A percentile compares a stretch with the other conserved stretches of the same genome.
phyloP scores from a whole-genome alignment of 2,329 filamentous ascomycete genomes.

The Trichoderma atroviride region DNA sequence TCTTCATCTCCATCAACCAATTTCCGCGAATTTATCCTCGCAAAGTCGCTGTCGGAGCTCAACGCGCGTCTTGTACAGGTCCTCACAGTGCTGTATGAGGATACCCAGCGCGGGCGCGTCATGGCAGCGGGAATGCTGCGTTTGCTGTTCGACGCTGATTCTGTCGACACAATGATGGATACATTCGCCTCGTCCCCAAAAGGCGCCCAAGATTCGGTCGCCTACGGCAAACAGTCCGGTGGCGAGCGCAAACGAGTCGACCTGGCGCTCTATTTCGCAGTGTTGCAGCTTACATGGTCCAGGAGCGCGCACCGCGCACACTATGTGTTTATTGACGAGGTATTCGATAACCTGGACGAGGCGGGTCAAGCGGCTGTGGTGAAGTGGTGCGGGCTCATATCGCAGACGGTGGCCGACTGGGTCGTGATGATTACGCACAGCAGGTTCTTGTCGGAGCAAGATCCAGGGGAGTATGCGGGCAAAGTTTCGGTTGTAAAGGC shows the following conservation, averaged over 20 bases:
- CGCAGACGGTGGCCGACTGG: constrained; percentile 11
- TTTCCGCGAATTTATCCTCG: constrained; percentile 30
- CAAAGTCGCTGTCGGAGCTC: constrained; percentile 30
- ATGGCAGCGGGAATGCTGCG: constrained; percentile 31
- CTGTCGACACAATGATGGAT: background rate
- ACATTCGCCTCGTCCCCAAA: constrained; percentile 2
- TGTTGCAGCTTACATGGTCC: constrained; percentile 28
- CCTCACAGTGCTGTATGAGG: constrained; percentile 28
- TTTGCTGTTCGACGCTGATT: constrained; percentile 28
- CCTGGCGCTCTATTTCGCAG: constrained; percentile 33
- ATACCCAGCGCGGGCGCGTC: constrained; percentile 26
- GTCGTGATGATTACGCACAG: constrained; percentile 31
- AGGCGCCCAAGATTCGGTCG: constrained; percentile 26
- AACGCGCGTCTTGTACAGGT: constrained; percentile 29
- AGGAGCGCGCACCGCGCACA: constrained; percentile 30
- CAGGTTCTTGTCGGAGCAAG: constrained; percentile 28
- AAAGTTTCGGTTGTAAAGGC: constrained; percentile 19
- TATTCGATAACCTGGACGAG: constrained; percentile 31
- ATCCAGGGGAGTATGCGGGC: constrained; percentile 20
- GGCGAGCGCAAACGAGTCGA: constrained; percentile 32
- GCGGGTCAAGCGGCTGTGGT: constrained; percentile 28
- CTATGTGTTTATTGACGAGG: constrained; percentile 32
- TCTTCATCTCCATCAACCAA: constrained; percentile 26
- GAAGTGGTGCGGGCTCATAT: constrained; percentile 29
- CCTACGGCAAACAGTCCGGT: constrained; percentile 30